phyloP scores from a whole-genome alignment of 768 basidiomycete species.

The Tulasnella sp. region DNA sequence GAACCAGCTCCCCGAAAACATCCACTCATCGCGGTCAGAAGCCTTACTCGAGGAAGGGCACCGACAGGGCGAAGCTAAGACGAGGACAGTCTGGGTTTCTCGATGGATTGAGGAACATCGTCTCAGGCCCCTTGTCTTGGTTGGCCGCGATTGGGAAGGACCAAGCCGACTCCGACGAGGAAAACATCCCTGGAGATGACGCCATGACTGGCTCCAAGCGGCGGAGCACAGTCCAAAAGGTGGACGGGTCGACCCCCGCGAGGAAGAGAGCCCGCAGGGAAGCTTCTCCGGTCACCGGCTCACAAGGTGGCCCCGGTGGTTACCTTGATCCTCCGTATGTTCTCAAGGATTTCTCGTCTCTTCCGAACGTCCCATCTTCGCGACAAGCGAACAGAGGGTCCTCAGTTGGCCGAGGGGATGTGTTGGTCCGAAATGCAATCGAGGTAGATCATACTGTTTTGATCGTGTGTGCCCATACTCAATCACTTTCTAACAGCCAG shows the following conservation, averaged over 20 bases:
- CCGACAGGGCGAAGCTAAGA: slow-evolving; percentile 1
- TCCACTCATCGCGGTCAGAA: slow-evolving; percentile 2
- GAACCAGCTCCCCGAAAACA: slow-evolving; percentile 1
- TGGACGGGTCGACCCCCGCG: neutral
- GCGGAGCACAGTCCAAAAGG: neutral
- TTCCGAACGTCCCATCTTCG: slow-evolving; percentile 1
- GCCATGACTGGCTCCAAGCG: slow-evolving; percentile 4
- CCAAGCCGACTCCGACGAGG: slow-evolving; percentile 4
- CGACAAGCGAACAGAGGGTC: neutral
- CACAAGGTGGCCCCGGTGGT: neutral
- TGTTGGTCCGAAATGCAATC: too few species aligned
- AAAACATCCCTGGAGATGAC: neutral
- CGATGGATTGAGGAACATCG: slow-evolving; percentile 15
- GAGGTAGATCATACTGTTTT: too few species aligned
- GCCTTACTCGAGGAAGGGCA: slow-evolving; percentile 3
- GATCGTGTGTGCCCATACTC: too few species aligned
- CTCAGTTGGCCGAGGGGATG: too few species aligned
- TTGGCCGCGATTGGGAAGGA: neutral
- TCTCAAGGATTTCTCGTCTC: neutral
- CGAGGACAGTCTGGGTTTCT: slow-evolving; percentile 8
- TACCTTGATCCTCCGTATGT: slow-evolving; percentile 13
- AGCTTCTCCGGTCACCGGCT: neutral
- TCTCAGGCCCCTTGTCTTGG: slow-evolving; percentile 11
- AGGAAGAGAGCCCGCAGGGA: neutral
- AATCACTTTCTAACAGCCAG: too few species aligned